phyloP scores from a whole-genome alignment of 2,329 filamentous ascomycete genomes.

The Epichloe hybrida region DNA sequence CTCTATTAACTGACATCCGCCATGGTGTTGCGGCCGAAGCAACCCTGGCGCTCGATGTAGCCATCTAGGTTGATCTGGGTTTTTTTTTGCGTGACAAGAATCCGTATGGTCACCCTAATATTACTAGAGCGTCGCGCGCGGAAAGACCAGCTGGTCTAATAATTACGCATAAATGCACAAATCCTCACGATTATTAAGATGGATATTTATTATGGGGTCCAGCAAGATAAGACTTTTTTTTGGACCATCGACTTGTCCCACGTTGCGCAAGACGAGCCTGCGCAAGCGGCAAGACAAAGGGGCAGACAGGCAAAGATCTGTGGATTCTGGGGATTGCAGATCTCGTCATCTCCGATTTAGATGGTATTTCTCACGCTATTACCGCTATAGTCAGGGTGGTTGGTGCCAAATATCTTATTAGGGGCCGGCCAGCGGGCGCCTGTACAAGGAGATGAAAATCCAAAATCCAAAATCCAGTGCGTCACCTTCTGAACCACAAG shows the following conservation, averaged over 20 bases:
- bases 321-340: background rate
- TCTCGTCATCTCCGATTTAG: background rate
- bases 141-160: background rate
- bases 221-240: background rate
- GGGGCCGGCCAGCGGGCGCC: too few species aligned
- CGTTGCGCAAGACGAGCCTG: background rate
- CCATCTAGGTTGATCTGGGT: conserved; percentile 6
- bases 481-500: background rate
- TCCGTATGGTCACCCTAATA: too few species aligned
- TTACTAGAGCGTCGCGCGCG: background rate
- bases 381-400: too few species aligned
- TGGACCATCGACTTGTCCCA: background rate
- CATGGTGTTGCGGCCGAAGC: conserved; percentile 8
- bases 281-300: background rate
- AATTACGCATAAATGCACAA: background rate
- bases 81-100: background rate
- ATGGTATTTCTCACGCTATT: background rate
- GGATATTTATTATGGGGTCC: background rate
- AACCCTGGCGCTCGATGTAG: conserved; percentile 9
- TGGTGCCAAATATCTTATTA: too few species aligned
- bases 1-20: conserved; percentile 7
- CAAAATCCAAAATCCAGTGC: background rate
- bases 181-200: background rate
- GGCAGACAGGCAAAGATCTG: background rate
- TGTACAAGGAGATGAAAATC: too few species aligned